A percentile compares a stretch with the other conserved stretches of the same genome.
phyloP scores from a whole-genome alignment of 768 basidiomycete genomes.

The Collybia sp. region DNA sequence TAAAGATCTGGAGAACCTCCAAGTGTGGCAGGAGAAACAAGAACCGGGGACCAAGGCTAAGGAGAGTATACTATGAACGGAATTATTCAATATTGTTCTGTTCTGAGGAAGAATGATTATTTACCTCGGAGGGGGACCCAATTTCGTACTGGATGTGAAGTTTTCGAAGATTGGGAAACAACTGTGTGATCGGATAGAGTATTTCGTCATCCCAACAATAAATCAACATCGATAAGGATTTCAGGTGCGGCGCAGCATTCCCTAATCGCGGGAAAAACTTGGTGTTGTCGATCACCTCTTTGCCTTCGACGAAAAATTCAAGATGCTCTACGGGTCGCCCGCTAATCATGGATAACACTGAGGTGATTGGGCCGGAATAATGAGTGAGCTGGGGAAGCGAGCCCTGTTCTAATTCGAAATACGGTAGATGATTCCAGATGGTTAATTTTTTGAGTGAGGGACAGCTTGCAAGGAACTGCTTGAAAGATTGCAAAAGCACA shows the following conservation, averaged over 20 bases:
- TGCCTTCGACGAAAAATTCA: constrained; percentile 14
- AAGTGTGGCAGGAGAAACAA: constrained; percentile 29
- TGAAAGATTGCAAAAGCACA: constrained; percentile 11
- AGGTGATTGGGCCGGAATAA: constrained; percentile 12
- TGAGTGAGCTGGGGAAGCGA: constrained; percentile 10
- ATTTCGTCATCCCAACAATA: constrained; percentile 43
- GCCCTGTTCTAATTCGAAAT: constrained; percentile 6
- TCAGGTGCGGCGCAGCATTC: constrained; percentile 11
- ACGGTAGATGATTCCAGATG: constrained; percentile 10
- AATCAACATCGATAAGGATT: constrained; percentile 24
- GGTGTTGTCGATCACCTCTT: constrained; percentile 11
- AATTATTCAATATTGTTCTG: not conserved
- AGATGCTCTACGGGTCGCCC: constrained; percentile 11
- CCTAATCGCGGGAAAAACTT: constrained; percentile 17
- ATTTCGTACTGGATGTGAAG: constrained; percentile 34
- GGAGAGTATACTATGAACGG: constrained; percentile 25
- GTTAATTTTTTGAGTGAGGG: constrained; percentile 10
- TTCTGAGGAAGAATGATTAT: constrained; percentile 8
- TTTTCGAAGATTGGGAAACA: constrained; percentile 29
- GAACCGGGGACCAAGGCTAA: constrained; percentile 39
- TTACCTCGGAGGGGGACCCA: constrained; percentile 35
- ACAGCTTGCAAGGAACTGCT: constrained; percentile 9
- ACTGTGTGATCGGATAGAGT: constrained; percentile 32
- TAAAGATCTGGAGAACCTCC: constrained; percentile 34
- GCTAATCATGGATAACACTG: constrained; percentile 7